A percentile compares a stretch with the other conserved stretches of the same genome.
These are phyloP conservation scores for Leishmania aethiopica DNA, from an alignment of 208 protist genomes.

Conservation along the genomic window DNA sequence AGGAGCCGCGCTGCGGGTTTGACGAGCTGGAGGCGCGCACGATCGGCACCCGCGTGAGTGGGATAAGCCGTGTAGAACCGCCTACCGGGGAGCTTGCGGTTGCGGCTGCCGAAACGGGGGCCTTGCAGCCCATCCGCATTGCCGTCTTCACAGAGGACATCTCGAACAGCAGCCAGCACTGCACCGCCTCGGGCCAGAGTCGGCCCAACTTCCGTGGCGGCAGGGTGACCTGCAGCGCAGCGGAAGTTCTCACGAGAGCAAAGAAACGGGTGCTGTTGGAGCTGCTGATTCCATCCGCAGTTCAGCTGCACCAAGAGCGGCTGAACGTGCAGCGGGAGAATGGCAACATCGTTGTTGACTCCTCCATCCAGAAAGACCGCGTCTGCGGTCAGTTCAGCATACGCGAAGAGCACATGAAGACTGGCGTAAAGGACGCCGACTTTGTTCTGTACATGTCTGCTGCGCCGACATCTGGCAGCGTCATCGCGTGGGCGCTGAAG, in stretches of 20 bases:
- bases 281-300: constrained; percentile 37
- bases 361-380: neutral
- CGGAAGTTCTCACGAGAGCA: constrained; percentile 38
- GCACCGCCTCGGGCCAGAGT: constrained; percentile 22
- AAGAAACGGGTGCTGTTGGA: constrained; percentile 33
- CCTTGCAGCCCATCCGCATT: constrained; percentile 55
- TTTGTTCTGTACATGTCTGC: constrained; percentile 66
- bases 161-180: constrained; percentile 40
- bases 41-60: neutral
- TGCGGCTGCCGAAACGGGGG: neutral
- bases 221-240: constrained; percentile 13
- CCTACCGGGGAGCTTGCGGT: neutral
- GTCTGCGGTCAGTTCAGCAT: constrained; percentile 48
- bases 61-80: neutral
- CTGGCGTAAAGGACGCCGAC: constrained; percentile 45
- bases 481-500: constrained; percentile 40
- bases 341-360: constrained; percentile 12
- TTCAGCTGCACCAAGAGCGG: constrained; percentile 55
- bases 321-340: constrained; percentile 40
- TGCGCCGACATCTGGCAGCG: constrained; percentile 14
- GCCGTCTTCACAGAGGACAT: constrained; percentile 45
- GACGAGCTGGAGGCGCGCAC: constrained; percentile 1
- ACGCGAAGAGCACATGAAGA: constrained; percentile 34
- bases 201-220: constrained; percentile 26
- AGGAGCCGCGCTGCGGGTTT: neutral